Evolutionary conservation across 257 asterid genomes (phyloP).

Genomic region (Primulina tabacum): DNA sequence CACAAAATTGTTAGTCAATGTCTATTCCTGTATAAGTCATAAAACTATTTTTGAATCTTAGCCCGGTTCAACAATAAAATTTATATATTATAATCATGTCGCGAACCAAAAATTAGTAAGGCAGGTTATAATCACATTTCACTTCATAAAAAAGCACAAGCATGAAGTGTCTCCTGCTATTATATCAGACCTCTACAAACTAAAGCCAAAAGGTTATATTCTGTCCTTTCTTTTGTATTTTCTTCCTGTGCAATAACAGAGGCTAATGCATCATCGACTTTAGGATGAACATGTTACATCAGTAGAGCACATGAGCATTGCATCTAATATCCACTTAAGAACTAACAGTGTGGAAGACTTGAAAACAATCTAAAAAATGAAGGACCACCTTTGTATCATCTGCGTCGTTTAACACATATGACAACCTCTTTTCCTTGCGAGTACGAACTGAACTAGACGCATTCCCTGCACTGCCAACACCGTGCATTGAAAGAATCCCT

Average conservation of each 20-base stretch:
- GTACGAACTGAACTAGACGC: conserved; percentile 48
- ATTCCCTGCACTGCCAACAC: conserved; percentile 63
- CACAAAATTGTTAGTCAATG: background rate
- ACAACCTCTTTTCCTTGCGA: conserved; percentile 65
- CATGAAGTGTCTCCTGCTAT: background rate
- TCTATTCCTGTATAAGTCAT: background rate
- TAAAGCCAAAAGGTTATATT: background rate
- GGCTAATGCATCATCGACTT: background rate
- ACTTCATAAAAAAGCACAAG: conserved; percentile 8
- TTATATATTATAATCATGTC: background rate
- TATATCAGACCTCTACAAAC: background rate
- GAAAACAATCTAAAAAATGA: background rate
- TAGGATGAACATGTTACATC: conserved; percentile 10
- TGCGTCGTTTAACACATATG: conserved; percentile 59
- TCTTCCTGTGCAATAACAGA: background rate
- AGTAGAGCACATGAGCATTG: background rate
- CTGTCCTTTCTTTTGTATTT: background rate
- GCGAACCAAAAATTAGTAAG: background rate
- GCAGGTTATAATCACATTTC: background rate
- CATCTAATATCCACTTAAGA: background rate
- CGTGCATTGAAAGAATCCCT: conserved; percentile 58
- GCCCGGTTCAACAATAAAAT: background rate
- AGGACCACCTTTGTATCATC: conserved; percentile 49
- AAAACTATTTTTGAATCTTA: background rate
- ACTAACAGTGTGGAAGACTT: background rate